phyloP scores from a whole-genome alignment of 805 yeast species.

The Candida berthetii region DNA sequence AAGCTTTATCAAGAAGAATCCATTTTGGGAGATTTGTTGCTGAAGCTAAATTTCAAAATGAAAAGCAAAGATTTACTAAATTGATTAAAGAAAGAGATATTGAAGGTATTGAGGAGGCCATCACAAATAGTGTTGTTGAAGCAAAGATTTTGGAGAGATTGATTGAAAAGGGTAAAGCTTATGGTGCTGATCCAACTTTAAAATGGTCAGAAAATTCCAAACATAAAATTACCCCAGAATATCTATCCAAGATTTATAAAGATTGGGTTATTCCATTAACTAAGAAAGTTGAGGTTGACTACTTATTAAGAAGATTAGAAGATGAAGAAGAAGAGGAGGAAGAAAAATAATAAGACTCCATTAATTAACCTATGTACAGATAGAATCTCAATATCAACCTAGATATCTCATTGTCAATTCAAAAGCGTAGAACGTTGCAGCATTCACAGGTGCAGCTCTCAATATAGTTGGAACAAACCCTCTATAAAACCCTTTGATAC shows the following conservation, averaged over 20 bases:
- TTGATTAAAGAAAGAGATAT: slow-evolving; percentile 63
- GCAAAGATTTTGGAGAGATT: slow-evolving; percentile 74
- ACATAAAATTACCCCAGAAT: slow-evolving; percentile 76
- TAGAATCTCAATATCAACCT: background rate
- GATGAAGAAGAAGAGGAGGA: slow-evolving; percentile 27
- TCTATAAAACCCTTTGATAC: slow-evolving; percentile 74
- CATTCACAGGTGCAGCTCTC: slow-evolving; percentile 98
- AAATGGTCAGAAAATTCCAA: slow-evolving; percentile 60
- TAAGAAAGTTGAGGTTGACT: slow-evolving; percentile 92
- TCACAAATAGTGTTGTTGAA: slow-evolving; percentile 87
- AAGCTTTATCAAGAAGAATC: slow-evolving; percentile 84
- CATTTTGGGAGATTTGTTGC: slow-evolving; percentile 98
- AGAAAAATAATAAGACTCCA: background rate
- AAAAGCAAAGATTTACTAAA: slow-evolving; percentile 53
- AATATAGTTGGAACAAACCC: slow-evolving; percentile 91
- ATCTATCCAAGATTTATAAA: slow-evolving; percentile 76
- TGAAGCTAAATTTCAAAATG: slow-evolving; percentile 80
- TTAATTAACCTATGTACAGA: background rate
- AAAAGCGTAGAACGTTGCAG: slow-evolving; percentile 92
- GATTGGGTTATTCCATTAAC: slow-evolving; percentile 91
- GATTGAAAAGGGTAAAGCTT: slow-evolving; percentile 73
- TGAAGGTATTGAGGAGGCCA: slow-evolving; percentile 68
- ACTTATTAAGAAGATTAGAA: slow-evolving; percentile 76
- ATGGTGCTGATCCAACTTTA: slow-evolving; percentile 84
- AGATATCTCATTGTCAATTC: slow-evolving; percentile 74